A percentile compares a stretch with the other conserved stretches of the same genome.
phyloP scores from a whole-genome alignment of 2,329 filamentous ascomycete genomes.

The Epichloe elymi region DNA sequence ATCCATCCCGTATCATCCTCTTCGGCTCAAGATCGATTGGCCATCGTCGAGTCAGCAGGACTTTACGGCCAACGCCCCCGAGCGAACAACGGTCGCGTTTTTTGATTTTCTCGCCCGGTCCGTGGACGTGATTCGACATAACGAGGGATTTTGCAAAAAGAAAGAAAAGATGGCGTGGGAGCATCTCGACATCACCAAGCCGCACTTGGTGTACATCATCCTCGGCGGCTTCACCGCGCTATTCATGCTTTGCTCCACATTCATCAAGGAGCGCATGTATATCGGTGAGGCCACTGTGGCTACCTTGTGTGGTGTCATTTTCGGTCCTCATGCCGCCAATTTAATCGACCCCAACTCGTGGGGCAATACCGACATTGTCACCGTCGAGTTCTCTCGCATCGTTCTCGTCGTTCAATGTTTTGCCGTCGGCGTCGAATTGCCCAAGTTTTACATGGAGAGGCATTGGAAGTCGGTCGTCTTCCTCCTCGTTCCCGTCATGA shows the following conservation, averaged over 20 bases:
- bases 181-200: conserved; percentile 75
- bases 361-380: conserved; percentile 78
- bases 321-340: conserved; percentile 72
- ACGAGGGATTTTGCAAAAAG: not conserved
- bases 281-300: conserved; percentile 97
- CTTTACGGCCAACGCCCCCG: not conserved
- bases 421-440: conserved; percentile 79
- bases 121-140: conserved; percentile 2
- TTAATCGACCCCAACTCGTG: conserved; percentile 64
- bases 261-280: conserved; percentile 97
- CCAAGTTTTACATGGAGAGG: conserved; percentile 91
- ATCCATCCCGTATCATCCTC: conserved; percentile 4
- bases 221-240: conserved; percentile 92
- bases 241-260: conserved; percentile 96
- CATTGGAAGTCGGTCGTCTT: conserved; percentile 91
- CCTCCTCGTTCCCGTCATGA: conserved; percentile 91
- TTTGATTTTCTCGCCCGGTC: not conserved
- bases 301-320: conserved; percentile 76
- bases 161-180: conserved; percentile 54
- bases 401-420: conserved; percentile 89
- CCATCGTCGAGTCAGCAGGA: conserved; percentile 4
- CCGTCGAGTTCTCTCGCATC: conserved; percentile 78
- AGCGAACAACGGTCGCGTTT: conserved; percentile 1
- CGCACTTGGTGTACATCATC: conserved; percentile 97
- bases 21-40: conserved; percentile 7